Base-by-base conservation (phyloP, 768 basidiomycete species). In the Trametes punicea region DNA sequence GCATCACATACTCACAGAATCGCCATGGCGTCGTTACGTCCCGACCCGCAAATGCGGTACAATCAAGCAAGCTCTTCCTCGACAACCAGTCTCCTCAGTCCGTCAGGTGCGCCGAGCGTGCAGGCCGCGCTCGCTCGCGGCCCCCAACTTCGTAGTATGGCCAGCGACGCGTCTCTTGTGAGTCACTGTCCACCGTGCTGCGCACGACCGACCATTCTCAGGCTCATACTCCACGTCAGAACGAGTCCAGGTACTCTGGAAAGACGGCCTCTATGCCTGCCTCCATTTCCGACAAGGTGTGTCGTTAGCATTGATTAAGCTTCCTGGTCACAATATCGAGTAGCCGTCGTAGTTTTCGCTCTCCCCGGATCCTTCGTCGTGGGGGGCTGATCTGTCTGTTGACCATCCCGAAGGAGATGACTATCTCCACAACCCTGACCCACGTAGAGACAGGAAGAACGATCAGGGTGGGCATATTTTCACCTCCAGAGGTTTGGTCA, bases 311-410 rank as follows among this genome's bases (percentile, higher is more conserved):
- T 20, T 8, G 13, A 11, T 23, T 38, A 16, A 5, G 4, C 20
- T 25, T 6, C 2, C 4, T 13, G 6, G 39, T 18, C 15, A 9
- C 27, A 15, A 10, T 16, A 27, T n/a, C 36, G 9, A 41, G 3
- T n/a, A n/a, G 20, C 30, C 15, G 1, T 20, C 41, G 56, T 42
- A 90, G 87, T 90, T 81, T 65, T 87, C 87, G 15, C 79, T 90
- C 20, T 82, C 87, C 6, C 81, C 87, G 1, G 87, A 90, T 69
- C 88, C 88, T 3, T 71, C 77, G 13, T 80, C 77, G 0, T 90
- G 88, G 88, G 87, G 86, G 2, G 80, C 85, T 30, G 80, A 86
- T 61, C 71, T 87, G 56, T 82, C 81, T 6, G 77, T 77, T 34
- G 60, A 62, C 34, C 57, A 60, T 10, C 59, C 64, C 20, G 88